phyloP scores from a whole-genome alignment of 495 filamentous ascomycete species.

The Chaetomium tenue region DNA sequence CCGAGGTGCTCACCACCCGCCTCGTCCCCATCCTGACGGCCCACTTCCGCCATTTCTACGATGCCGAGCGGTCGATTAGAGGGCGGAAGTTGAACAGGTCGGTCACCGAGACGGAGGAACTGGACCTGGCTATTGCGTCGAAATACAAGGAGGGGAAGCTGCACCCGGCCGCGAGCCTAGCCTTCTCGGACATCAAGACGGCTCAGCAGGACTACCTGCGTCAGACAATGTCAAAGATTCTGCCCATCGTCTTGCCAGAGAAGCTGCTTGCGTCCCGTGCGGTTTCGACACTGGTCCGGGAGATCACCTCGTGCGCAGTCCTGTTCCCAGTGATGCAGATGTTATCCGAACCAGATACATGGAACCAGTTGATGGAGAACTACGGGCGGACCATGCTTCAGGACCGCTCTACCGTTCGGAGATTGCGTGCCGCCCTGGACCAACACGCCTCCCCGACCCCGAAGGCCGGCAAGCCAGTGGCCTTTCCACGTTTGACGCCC shows the following conservation, averaged over 20 bases:
- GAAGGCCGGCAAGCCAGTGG: slow-evolving; percentile 58
- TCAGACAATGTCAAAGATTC: slow-evolving; percentile 61
- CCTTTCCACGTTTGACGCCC: slow-evolving; percentile 57
- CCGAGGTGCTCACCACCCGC: slow-evolving; percentile 73
- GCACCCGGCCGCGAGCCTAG: slow-evolving; percentile 82
- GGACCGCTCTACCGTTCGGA: slow-evolving; percentile 92
- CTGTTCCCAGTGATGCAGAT: slow-evolving; percentile 68
- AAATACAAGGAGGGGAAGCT: slow-evolving; percentile 89
- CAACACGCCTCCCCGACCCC: slow-evolving; percentile 87
- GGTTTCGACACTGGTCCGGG: slow-evolving; percentile 75
- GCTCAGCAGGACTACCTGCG: slow-evolving; percentile 86
- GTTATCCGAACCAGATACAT: slow-evolving; percentile 86
- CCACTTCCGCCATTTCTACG: slow-evolving; percentile 85
- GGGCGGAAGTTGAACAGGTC: slow-evolving; percentile 82
- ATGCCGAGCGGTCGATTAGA: slow-evolving; percentile 82
- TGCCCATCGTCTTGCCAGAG: slow-evolving; percentile 74
- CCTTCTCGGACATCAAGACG: slow-evolving; percentile 74
- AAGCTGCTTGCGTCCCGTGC: slow-evolving; percentile 72
- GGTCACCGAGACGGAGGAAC: slow-evolving; percentile 93
- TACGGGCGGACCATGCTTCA: slow-evolving; percentile 85
- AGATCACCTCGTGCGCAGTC: slow-evolving; percentile 78
- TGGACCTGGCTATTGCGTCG: slow-evolving; percentile 87
- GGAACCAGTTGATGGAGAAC: slow-evolving; percentile 93
- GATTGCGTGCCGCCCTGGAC: slow-evolving; percentile 88
- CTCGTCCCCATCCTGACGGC: slow-evolving; percentile 87